Base-by-base conservation (phyloP, 768 basidiomycete genomes). In the Boletus eberwhitei region DNA sequence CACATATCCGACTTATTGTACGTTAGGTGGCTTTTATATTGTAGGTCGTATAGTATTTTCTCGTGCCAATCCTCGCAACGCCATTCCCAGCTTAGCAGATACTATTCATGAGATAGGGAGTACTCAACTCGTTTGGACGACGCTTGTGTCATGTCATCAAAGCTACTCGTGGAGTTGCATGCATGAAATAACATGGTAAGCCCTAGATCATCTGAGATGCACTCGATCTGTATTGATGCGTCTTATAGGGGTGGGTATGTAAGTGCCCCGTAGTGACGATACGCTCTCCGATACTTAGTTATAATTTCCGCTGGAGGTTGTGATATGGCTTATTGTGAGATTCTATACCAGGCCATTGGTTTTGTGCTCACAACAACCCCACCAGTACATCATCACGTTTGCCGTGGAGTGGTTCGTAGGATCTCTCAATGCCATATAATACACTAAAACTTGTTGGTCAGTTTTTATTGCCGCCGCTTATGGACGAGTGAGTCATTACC, bases 401-500 rank as follows among this genome's bases (percentile, higher is more conserved):
- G 1, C 2, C 6, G 55, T 61, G n/a, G 34, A 61, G 8, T 50
- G 52, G 59, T 61, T 13, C 11, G 60, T 58, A 21, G 11, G 19
- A 21, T 3, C 2, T 14, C 11, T 16, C 16, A 2, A 13, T 1
- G 12, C 24, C 6, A 12, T 34, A 17, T 24, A n/a, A 21, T 6
- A 11, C 14, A 29, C 39, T 55, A n/a, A 4, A 60, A 6, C 1
- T 5, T 14, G 0, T 26, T 40, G 11, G 3, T 22, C 34, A 62
- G 61, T 24, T 62, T 62, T 38, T 62, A 62, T 32, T 61, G 55
- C 17, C 31, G 12, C 47, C 60, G 59, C 2, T 36, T 54, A 48
- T 62, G 60, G 60, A 54, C 44, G 8, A 58, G 60, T 62, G 24
- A 47, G 59, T 50, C 22, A 4, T 31, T 37, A 4, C 17, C 5